phyloP scores from a whole-genome alignment of 495 filamentous ascomycete genomes.

The Copromyces sp. region DNA sequence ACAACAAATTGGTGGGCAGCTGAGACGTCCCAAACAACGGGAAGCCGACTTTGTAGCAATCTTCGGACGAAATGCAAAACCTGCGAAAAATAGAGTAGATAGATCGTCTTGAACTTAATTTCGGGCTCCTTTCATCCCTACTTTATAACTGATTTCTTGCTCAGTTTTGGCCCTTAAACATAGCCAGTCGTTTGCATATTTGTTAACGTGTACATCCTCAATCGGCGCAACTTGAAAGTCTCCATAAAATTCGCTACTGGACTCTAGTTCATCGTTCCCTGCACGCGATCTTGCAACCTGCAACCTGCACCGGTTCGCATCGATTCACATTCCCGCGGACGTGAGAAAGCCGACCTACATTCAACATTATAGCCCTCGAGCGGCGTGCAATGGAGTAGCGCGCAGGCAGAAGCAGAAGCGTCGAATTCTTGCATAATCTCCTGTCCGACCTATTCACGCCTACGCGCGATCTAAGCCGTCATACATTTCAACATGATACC shows the following conservation, averaged over 20 bases:
- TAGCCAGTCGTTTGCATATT: neutral
- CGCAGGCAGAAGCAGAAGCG: neutral
- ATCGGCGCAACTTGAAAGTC: neutral
- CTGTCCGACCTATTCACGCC: neutral
- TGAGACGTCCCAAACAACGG: neutral
- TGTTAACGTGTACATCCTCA: neutral
- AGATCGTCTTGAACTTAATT: neutral
- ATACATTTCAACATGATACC: constrained; percentile 56
- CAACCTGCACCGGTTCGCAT: neutral
- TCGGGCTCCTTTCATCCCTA: neutral
- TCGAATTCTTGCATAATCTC: neutral
- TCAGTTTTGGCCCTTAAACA: neutral
- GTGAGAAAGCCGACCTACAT: neutral
- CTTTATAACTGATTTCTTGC: neutral
- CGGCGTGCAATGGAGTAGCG: neutral
- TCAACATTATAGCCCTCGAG: neutral
- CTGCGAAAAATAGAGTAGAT: neutral
- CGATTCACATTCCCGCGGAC: neutral
- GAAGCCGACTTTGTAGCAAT: neutral
- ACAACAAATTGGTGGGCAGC: neutral
- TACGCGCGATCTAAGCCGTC: neutral
- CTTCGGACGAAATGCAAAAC: neutral
- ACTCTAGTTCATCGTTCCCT: neutral
- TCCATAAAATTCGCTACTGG: neutral
- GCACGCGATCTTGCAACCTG: neutral